These are phyloP conservation scores for Leccinum boreale DNA, from an alignment of 768 basidiomycete genomes.

Conservation along the genomic window DNA sequence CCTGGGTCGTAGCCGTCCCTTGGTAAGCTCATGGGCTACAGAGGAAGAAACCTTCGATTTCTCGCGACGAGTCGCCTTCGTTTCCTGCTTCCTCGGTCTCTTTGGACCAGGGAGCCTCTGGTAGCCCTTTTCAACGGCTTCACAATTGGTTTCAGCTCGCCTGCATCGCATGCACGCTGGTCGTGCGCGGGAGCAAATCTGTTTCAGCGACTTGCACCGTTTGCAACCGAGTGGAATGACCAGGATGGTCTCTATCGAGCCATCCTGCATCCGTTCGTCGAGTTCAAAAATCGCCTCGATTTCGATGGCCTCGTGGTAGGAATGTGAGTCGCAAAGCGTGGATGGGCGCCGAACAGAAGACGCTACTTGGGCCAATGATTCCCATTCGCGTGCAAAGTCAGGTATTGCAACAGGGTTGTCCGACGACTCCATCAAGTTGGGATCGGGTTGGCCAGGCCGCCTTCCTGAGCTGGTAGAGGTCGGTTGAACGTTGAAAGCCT, in stretches of 20 bases:
- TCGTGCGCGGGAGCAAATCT: constrained; percentile 25
- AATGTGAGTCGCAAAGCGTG: constrained; percentile 9
- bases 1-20: background rate
- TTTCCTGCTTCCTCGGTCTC: background rate
- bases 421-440: background rate
- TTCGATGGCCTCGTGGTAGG: constrained; percentile 22
- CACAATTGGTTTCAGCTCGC: constrained; percentile 4
- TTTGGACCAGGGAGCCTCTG: constrained; percentile 28
- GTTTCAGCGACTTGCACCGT: constrained; percentile 6
- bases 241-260: constrained; percentile 10
- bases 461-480: constrained; percentile 3
- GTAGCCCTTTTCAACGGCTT: constrained; percentile 5
- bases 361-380: constrained; percentile 3
- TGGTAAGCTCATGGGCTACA: background rate
- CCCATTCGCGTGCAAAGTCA: constrained; percentile 22
- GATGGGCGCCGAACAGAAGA: constrained; percentile 27
- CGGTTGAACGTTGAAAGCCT: background rate
- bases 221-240: constrained; percentile 24
- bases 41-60: background rate
- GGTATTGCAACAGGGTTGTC: constrained; percentile 3
- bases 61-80: background rate
- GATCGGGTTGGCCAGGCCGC: constrained; percentile 1
- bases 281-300: constrained; percentile 27
- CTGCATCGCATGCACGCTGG: constrained; percentile 27
- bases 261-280: constrained; percentile 8